Conservation (phyloP, 495 filamentous ascomycete species). For the Pseudoneurospora amorphoporcata region DNA sequence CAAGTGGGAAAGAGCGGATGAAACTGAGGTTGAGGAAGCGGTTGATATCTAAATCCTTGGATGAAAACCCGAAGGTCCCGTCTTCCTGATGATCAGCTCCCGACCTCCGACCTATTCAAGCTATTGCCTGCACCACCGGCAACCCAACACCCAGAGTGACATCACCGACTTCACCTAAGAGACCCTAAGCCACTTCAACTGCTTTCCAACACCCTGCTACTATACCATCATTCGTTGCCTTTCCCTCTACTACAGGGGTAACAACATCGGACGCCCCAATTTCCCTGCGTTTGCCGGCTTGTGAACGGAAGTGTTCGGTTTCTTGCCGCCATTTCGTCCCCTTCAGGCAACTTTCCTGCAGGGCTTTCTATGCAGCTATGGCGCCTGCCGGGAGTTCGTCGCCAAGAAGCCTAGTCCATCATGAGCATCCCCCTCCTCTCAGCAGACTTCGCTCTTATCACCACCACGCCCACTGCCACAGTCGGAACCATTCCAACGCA, state of each 20-base stretch:
- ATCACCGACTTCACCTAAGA: not conserved
- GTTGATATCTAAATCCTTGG: not conserved
- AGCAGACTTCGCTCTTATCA: slow-evolving; percentile 5
- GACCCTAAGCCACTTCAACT: not conserved
- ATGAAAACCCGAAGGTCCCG: not conserved
- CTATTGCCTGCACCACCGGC: not conserved
- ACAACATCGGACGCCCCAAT: not conserved
- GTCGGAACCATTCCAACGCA: slow-evolving; percentile 8
- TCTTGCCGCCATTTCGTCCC: not conserved
- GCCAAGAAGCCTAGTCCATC: slow-evolving; percentile 9
- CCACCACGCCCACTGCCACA: slow-evolving; percentile 2
- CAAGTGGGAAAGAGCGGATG: not conserved
- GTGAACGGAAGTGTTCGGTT: not conserved
- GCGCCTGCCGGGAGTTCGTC: not conserved
- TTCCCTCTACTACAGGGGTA: not conserved
- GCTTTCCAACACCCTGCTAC: not conserved
- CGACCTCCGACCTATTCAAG: not conserved
- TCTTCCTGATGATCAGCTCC: not conserved
- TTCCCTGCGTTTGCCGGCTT: not conserved
- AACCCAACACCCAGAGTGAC: not conserved
- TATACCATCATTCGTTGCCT: not conserved
- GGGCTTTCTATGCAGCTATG: not conserved
- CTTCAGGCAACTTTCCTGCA: not conserved
- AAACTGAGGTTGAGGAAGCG: not conserved
- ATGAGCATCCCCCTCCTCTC: slow-evolving; percentile 7